These are phyloP conservation scores for Sequoia sempervirens DNA, from an alignment of 75 land plant species.

Conservation along the genomic window DNA sequence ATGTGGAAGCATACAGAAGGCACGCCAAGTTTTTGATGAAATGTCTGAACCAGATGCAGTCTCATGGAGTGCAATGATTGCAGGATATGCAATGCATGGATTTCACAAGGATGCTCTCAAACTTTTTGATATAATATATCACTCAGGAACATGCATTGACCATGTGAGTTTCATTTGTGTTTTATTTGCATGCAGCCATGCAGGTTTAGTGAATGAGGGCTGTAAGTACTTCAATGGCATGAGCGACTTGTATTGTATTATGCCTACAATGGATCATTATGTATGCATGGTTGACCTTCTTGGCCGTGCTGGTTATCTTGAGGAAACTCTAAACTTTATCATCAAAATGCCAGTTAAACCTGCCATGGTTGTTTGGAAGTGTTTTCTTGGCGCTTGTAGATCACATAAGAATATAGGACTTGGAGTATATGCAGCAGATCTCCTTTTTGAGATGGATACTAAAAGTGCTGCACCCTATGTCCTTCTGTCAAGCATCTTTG, in stretches of 20 bases:
- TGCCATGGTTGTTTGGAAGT: slow-evolving; percentile 3
- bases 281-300: slow-evolving; percentile 14
- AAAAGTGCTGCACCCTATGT: slow-evolving; percentile 11
- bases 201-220: slow-evolving; percentile 14
- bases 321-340: slow-evolving; percentile 1
- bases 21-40: slow-evolving; percentile 3
- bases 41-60: neutral
- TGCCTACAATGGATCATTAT: slow-evolving; percentile 19
- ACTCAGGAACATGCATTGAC: neutral
- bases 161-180: slow-evolving; percentile 1
- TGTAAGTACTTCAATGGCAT: slow-evolving; percentile 15
- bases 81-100: slow-evolving; percentile 1
- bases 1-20: slow-evolving; percentile 10
- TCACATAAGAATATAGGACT: slow-evolving; percentile 2
- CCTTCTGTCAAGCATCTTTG: slow-evolving; percentile 2
- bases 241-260: slow-evolving; percentile 11
- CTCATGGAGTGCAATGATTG: neutral
- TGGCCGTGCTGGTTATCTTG: slow-evolving; percentile 13
- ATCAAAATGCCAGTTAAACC: slow-evolving; percentile 8
- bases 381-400: slow-evolving; percentile 13
- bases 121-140: neutral
- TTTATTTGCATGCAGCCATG: slow-evolving; percentile 16
- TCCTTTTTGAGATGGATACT: slow-evolving; percentile 1
- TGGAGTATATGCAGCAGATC: neutral
- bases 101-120: neutral